phyloP scores from a whole-genome alignment of 257 asterid species.

The Echium plantagineum region DNA sequence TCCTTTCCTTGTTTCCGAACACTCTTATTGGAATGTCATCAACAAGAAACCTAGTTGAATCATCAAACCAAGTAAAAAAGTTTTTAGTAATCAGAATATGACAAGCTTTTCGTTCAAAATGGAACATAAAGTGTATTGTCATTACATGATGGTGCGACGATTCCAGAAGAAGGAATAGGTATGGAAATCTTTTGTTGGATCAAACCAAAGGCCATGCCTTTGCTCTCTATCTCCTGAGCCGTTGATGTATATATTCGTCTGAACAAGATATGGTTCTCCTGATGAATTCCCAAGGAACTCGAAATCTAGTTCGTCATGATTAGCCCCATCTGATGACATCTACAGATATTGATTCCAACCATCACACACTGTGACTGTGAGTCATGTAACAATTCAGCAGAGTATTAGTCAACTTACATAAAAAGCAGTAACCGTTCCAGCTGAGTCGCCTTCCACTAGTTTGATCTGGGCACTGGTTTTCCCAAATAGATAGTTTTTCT shows the following conservation, averaged over 20 bases:
- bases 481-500: slow-evolving; percentile 43
- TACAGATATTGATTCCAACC: slow-evolving; percentile 15
- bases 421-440: slow-evolving; percentile 52
- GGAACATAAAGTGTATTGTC: neutral
- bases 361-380: neutral
- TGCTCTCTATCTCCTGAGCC: slow-evolving; percentile 53
- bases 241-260: slow-evolving; percentile 39
- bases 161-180: slow-evolving; percentile 52
- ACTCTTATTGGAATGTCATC: slow-evolving; percentile 47
- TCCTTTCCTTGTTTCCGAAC: slow-evolving; percentile 31
- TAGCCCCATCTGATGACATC: slow-evolving; percentile 40
- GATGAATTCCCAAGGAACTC: slow-evolving; percentile 54
- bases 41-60: slow-evolving; percentile 29
- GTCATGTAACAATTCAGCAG: neutral
- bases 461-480: slow-evolving; percentile 38
- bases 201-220: slow-evolving; percentile 51
- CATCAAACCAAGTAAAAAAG: neutral
- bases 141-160: slow-evolving; percentile 35
- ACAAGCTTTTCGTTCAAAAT: neutral
- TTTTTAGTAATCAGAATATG: too few relatives aligned
- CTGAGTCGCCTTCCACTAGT: slow-evolving; percentile 44
- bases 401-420: slow-evolving; percentile 22
- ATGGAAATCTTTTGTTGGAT: slow-evolving; percentile 44
- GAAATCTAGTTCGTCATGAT: slow-evolving; percentile 55
- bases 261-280: slow-evolving; percentile 49